A percentile compares a stretch with the other conserved stretches of the same genome.
These are phyloP conservation scores for Zostera marina DNA, from an alignment of 116 monocot genomes.

Conservation along the genomic window DNA sequence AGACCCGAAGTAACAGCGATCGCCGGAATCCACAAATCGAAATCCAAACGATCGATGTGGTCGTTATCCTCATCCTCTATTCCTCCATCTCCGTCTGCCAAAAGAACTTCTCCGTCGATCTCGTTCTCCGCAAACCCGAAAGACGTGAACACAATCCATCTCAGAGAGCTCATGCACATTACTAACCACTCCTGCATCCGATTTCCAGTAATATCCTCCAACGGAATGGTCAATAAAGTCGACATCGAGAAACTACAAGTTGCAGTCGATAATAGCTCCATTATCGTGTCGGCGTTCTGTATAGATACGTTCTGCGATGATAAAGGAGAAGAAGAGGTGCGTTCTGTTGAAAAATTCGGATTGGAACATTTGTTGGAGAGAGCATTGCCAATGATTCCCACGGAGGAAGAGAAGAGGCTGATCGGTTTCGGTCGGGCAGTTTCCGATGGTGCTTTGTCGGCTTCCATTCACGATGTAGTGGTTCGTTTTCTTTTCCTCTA, in stretches of 20 bases:
- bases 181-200: constrained; percentile 51
- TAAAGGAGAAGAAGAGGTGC: neutral
- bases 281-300: constrained; percentile 71
- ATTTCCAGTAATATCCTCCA: constrained; percentile 24
- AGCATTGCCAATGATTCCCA: constrained; percentile 4
- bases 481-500: constrained; percentile 17
- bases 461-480: constrained; percentile 92
- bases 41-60: neutral
- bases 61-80: neutral
- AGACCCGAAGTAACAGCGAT: neutral
- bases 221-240: constrained; percentile 30
- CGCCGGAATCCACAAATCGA: neutral
- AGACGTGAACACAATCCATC: constrained; percentile 32
- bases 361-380: constrained; percentile 33
- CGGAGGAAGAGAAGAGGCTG: constrained; percentile 17
- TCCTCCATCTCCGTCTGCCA: neutral
- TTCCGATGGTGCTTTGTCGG: constrained; percentile 65
- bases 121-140: constrained; percentile 45
- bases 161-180: constrained; percentile 46
- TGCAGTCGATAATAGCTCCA: constrained; percentile 46
- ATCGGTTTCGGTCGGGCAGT: constrained; percentile 82
- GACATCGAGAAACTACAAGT: constrained; percentile 36
- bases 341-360: constrained; percentile 6
- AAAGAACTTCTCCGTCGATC: constrained; percentile 26
- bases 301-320: constrained; percentile 1